A percentile compares a stretch with the other conserved stretches of the same genome.
These are phyloP conservation scores for Fragaria iinumae DNA, from an alignment of 306 rosid genomes.

Conservation along the genomic window DNA sequence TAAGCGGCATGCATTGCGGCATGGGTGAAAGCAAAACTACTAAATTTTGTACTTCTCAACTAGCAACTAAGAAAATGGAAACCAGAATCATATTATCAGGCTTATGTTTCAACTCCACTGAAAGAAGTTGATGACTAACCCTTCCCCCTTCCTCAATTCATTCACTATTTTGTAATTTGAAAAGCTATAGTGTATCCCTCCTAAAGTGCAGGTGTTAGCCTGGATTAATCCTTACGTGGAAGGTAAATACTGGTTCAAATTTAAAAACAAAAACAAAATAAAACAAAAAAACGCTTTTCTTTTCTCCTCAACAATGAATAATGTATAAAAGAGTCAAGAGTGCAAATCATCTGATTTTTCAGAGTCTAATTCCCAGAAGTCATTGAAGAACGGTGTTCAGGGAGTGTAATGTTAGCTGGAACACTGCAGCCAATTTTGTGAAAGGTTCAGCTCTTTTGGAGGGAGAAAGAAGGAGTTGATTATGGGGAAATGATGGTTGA, in stretches of 20 bases:
- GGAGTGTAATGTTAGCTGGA: background rate
- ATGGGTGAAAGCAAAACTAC: background rate
- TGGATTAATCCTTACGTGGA: background rate
- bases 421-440: background rate
- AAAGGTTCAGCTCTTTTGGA: background rate
- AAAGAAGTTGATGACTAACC: background rate
- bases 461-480: background rate
- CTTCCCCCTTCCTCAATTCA: background rate
- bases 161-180: background rate
- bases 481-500: background rate
- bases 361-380: background rate
- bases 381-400: background rate
- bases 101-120: background rate
- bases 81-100: background rate
- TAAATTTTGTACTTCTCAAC: background rate
- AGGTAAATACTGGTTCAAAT: background rate
- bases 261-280: too few relatives aligned
- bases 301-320: background rate
- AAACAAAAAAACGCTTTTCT: background rate
- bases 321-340: background rate
- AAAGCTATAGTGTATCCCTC: background rate
- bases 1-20: background rate
- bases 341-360: background rate
- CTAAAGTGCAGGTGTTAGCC: background rate
- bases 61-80: background rate